Evolutionary conservation across 352 stramenopile genomes (phyloP).

Genomic region (Pythium sukuiense): DNA sequence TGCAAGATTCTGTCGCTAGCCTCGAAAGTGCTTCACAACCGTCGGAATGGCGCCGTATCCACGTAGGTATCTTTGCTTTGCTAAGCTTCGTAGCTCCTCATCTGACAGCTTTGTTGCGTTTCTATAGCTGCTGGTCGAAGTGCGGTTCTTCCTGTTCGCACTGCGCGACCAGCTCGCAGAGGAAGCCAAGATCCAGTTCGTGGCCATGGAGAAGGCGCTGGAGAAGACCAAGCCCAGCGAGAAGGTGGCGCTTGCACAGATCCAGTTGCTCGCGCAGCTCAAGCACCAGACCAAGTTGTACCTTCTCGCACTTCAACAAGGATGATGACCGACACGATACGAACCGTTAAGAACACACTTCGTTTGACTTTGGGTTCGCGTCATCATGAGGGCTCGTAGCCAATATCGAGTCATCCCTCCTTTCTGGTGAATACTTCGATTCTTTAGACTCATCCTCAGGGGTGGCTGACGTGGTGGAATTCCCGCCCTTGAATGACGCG

Average conservation of each 20-base stretch:
- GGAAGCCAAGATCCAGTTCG: slow-evolving; percentile 51
- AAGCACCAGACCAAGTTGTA: slow-evolving; percentile 85
- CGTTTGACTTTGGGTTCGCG: neutral
- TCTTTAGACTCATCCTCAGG: neutral
- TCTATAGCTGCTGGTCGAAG: slow-evolving; percentile 68
- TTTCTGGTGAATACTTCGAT: neutral
- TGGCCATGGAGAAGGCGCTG: slow-evolving; percentile 50
- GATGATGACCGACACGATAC: slow-evolving; percentile 1
- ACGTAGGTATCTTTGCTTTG: slow-evolving; percentile 43
- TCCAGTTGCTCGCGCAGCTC: slow-evolving; percentile 65
- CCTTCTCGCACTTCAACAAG: slow-evolving; percentile 56
- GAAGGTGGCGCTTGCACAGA: slow-evolving; percentile 37
- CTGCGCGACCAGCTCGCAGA: slow-evolving; percentile 54
- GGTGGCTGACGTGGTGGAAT: slow-evolving; percentile 1
- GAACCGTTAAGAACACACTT: slow-evolving; percentile 12
- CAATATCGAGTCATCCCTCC: slow-evolving; percentile 21
- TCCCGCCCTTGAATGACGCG: slow-evolving; percentile 6
- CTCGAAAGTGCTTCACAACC: slow-evolving; percentile 28
- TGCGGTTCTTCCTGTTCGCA: slow-evolving; percentile 65
- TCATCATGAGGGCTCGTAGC: neutral
- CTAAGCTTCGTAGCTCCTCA: neutral
- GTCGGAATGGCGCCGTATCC: slow-evolving; percentile 57
- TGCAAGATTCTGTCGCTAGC: slow-evolving; percentile 34
- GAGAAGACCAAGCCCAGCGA: slow-evolving; percentile 38
- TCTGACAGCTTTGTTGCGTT: neutral